Evolutionary conservation across 23 red algal species (phyloP).

Genomic region (Gracilaria gracilis): DNA sequence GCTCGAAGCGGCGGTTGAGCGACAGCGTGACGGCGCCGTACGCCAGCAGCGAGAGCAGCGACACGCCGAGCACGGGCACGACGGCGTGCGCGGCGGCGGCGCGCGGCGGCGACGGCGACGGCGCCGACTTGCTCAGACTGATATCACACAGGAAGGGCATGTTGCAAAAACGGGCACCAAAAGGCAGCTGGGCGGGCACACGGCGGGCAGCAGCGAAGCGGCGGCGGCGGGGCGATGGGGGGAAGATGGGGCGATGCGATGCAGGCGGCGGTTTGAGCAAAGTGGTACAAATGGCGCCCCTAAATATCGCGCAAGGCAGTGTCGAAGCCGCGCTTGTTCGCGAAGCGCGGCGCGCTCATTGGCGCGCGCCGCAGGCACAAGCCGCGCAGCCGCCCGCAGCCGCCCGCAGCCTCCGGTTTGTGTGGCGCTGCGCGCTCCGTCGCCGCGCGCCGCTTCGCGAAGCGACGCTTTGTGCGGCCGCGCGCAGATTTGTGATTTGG

Average conservation of each 20-base stretch:
- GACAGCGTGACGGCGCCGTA: not conserved
- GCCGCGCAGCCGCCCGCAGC: too few species aligned
- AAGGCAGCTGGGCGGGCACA: not conserved
- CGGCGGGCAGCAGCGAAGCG: not conserved
- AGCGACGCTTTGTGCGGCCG: too few species aligned
- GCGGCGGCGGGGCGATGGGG: not conserved
- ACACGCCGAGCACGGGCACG: not conserved
- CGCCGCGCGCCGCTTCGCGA: too few species aligned
- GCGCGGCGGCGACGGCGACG: too few species aligned
- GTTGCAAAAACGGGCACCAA: too few species aligned
- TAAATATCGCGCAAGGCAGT: not conserved
- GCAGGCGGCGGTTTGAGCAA: not conserved
- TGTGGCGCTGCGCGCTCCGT: too few species aligned
- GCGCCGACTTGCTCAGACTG: too few species aligned
- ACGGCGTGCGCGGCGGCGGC: not conserved
- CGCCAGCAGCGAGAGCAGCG: not conserved
- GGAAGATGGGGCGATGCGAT: not conserved
- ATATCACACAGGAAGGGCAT: too few species aligned
- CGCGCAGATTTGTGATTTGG: too few species aligned
- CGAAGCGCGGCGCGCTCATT: not conserved
- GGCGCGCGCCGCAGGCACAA: not conserved
- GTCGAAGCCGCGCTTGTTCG: not conserved
- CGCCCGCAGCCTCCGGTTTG: too few species aligned
- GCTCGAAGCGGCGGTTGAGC: not conserved
- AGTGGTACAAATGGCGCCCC: slow-evolving; percentile 5